Evolutionary conservation across 1,139 yeast species (phyloP).

Genomic region (Yamadazyma sp.): DNA sequence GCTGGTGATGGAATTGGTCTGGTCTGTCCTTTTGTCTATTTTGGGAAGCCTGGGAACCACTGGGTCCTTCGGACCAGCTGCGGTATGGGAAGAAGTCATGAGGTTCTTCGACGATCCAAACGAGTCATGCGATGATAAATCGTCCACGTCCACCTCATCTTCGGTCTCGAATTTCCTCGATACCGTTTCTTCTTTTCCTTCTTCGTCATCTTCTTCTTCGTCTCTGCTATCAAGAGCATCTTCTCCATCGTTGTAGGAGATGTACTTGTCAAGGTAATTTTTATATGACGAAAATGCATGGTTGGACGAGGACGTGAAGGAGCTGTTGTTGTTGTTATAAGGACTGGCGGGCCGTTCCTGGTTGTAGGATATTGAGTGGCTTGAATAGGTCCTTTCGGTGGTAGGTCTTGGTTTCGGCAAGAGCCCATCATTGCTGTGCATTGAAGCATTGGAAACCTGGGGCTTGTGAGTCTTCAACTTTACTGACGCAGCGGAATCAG

Average conservation of each 20-base stretch:
- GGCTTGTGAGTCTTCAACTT: not conserved
- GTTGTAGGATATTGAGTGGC: conserved; percentile 8
- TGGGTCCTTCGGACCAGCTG: conserved; percentile 7
- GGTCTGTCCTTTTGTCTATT: conserved; percentile 4
- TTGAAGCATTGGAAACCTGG: not conserved
- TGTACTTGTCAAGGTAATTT: conserved; percentile 5
- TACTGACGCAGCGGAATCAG: not conserved
- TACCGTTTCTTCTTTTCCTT: conserved; percentile 6
- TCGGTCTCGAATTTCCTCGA: conserved; percentile 16
- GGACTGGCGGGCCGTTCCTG: conserved; percentile 11
- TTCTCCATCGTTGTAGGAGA: conserved; percentile 12
- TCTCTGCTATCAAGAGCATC: conserved; percentile 4
- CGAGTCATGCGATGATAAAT: conserved; percentile 32
- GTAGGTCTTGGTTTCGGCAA: conserved; percentile 9
- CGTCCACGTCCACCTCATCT: conserved; percentile 29
- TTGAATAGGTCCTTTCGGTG: conserved; percentile 14
- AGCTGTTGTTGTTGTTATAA: conserved; percentile 8
- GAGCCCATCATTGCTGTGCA: not conserved
- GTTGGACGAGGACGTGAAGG: conserved; percentile 6
- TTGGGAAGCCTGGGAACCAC: not conserved
- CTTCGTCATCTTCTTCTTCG: conserved; percentile 8
- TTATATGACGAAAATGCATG: not conserved
- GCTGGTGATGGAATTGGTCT: conserved; percentile 22
- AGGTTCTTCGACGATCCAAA: conserved; percentile 14
- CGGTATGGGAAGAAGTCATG: conserved; percentile 14